Base-by-base conservation (phyloP, 371 early-diverging fungal genomes). In the Antonospora locustae region DNA sequence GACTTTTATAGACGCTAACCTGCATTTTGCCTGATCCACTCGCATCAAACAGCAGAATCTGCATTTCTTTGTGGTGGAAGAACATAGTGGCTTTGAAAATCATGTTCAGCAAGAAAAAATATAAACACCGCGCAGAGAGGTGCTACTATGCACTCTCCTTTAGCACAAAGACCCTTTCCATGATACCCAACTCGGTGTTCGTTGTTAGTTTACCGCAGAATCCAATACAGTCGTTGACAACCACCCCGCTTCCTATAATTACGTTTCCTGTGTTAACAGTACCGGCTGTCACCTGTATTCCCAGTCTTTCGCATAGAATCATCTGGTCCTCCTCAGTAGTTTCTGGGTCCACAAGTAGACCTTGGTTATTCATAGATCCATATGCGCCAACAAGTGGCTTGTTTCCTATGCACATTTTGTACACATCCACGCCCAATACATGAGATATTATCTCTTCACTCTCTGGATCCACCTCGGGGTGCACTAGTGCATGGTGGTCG, bases 251-350 rank as follows among this genome's bases (percentile, higher is more conserved):
- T 25, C 97, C 96, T 74, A 98, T 85, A 34, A 86, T 81, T 71
- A 87, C 87, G n/a, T 87, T 84, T 76, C 99, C 99, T 59, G 89
- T 84, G 78, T 98, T 98, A 29, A 97, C 88, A 2, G 97, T 97
- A 63, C 97, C 97, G 22, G 96, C 93, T 3, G 92, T 88, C n/a
- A 94, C 80, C 16, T 91, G 90, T 52, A 97, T 82, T 73, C 90
- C 90, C 41, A 94, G 79, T 58, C 96, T 78, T 23, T 91, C 83
- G n/a, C 90, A 86, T 44, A 98, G 78, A 78, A 96, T 96, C 68
- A 95, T 89, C 75, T 92, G 87, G 67, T 93, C 92, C 75, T 91
- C 87, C 43, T 88, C 79, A 34, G 85, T 80, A 0, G 95, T 93
- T 45, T 85, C 81, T 39, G 97, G 96, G 69, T 95, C 95, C 16